Evolutionary conservation across 1,284 basidiomycete species (phyloP), one percentile per base, ranked within the genome.

Genomic region (Apiotrichum akiyoshidainum): DNA sequence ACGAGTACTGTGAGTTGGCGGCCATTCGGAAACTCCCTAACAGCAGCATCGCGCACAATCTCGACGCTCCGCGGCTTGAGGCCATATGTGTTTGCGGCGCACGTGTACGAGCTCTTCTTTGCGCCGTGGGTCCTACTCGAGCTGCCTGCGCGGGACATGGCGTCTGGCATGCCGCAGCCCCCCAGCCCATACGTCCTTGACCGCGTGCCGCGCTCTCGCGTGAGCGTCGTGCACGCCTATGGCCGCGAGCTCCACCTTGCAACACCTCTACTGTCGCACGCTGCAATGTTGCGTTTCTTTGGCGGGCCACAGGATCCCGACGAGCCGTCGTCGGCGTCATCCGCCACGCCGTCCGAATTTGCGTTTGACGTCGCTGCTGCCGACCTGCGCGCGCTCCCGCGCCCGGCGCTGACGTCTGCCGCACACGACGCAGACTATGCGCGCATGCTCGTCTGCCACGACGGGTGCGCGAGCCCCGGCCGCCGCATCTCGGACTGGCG

Each of bases 121-220:
- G 81, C 78, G 0, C 81, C 82, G 0, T 83, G 82, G 81, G 80
- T 78, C 1, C 66, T 78, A 42, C 72, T 68, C n/a, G 56, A 71
- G 19, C 69, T 81, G 0, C 80, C 80, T 1, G 19, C 17, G 52
- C 65, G 19, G 52, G 7, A 6, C 21, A 2, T 34, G 39, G 12
- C 65, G 9, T 46, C 64, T n/a, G 65, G 68, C 34, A 16, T 12
- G 11, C 57, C 72, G 3, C 68, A 73, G 63, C 69, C 53, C 67
- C 39, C 58, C 9, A 55, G 42, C 5, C 56, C 52, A 19, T 56
- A 52, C 52, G 71, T 50, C 59, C 72, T 14, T 60, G 66, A 9
- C 72, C 72, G 2, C 59, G 66, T 21, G 57, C 67, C 14, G 48
- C 67, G 54, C 34, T 26, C 51, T 22, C 55, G 53, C 22, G 31